These are phyloP conservation scores for Ophiostoma fasciatum DNA, from an alignment of 2,329 filamentous ascomycete species.

Conservation along the genomic window DNA sequence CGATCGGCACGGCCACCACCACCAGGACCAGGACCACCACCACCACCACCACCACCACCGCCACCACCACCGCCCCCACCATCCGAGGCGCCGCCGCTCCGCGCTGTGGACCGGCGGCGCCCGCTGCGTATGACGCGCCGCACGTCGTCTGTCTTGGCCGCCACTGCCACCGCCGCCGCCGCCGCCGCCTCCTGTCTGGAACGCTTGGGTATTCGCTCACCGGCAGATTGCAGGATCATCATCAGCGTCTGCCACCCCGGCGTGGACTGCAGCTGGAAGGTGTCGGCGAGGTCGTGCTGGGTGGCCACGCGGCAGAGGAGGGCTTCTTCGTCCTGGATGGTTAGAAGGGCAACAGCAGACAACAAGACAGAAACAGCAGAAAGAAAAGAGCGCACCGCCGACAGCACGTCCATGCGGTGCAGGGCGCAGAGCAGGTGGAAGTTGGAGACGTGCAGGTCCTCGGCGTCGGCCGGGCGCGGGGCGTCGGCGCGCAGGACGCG, in stretches of 20 bases:
- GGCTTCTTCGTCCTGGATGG: slow-evolving; percentile 65
- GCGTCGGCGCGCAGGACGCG: slow-evolving; percentile 48
- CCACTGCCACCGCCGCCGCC: not conserved
- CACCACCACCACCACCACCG: not conserved
- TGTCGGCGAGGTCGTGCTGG: slow-evolving; percentile 64
- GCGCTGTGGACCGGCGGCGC: too few relatives aligned
- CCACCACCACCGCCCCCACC: not conserved
- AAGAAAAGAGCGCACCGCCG: slow-evolving; percentile 48
- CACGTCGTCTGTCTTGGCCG: too few relatives aligned
- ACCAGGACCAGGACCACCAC: slow-evolving; percentile 9
- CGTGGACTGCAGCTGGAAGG: slow-evolving; percentile 70
- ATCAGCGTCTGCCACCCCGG: slow-evolving; percentile 88
- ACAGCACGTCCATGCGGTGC: slow-evolving; percentile 64
- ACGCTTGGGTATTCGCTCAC: slow-evolving; percentile 87
- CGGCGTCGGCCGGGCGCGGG: slow-evolving; percentile 29
- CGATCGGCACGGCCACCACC: slow-evolving; percentile 12
- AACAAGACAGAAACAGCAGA: slow-evolving; percentile 3
- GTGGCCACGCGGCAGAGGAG: slow-evolving; percentile 76
- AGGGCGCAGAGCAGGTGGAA: slow-evolving; percentile 91
- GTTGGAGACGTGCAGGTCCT: slow-evolving; percentile 63
- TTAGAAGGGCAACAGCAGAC: not conserved
- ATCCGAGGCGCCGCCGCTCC: too few relatives aligned
- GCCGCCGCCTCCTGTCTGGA: slow-evolving; percentile 19
- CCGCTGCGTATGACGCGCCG: too few relatives aligned
- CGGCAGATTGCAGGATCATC: slow-evolving; percentile 87